Evolutionary conservation across 176 grass and related monocot species (phyloP).

Genomic region (Oropetium thomaeum): DNA sequence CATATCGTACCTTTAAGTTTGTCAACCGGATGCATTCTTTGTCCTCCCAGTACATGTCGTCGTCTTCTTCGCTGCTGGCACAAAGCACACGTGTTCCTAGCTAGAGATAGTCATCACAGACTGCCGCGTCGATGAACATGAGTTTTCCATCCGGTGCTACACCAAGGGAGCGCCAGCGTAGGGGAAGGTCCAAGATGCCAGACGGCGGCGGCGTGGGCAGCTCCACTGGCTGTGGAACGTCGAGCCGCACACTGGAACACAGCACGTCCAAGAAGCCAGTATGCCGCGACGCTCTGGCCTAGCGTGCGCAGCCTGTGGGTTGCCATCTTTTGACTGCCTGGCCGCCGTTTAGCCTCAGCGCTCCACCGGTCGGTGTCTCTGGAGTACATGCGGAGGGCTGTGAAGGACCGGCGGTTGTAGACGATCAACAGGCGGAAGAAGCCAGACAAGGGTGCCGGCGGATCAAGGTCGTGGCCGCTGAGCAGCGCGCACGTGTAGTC

Average conservation of each 20-base stretch:
- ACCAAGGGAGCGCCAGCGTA: neutral
- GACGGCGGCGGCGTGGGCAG: neutral
- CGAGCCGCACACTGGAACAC: neutral
- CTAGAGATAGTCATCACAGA: too few relatives aligned
- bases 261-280: neutral
- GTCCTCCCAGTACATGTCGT: too few relatives aligned
- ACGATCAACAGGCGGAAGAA: neutral
- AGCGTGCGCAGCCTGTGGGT: too few relatives aligned
- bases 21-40: neutral
- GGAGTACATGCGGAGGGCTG: neutral
- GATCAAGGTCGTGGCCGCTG: neutral
- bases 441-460: neutral
- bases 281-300: neutral
- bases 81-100: too few relatives aligned
- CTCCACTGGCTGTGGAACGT: neutral
- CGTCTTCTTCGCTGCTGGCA: too few relatives aligned
- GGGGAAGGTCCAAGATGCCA: too few relatives aligned
- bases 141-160: too few relatives aligned
- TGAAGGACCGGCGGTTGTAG: neutral
- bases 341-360: neutral
- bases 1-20: neutral
- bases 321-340: neutral
- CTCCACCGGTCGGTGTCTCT: neutral
- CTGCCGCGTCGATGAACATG: too few relatives aligned
- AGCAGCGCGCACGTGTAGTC: constrained; percentile 8